These are phyloP conservation scores for Myriosclerotinia scirpicola DNA, from an alignment of 2,329 filamentous ascomycete species.

Conservation along the genomic window DNA sequence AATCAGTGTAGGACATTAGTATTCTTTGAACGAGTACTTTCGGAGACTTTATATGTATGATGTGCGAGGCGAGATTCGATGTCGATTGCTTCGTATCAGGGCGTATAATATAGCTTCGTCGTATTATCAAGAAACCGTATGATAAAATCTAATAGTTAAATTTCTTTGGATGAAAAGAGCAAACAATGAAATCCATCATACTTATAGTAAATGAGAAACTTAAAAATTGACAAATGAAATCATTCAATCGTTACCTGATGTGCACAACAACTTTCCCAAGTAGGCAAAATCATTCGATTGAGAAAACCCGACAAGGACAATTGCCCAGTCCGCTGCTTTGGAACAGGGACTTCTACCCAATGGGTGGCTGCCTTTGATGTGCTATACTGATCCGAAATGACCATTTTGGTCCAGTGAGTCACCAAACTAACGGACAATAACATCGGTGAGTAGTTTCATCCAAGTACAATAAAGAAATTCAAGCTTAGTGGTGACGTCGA, in stretches of 20 bases:
- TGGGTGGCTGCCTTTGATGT: slow-evolving; percentile 9
- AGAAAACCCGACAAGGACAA: neutral
- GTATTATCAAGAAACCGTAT: neutral
- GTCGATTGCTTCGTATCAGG: neutral
- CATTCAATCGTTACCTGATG: slow-evolving; percentile 5
- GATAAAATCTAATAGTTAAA: slow-evolving; percentile 10
- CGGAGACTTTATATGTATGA: slow-evolving; percentile 5
- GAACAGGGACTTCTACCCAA: slow-evolving; percentile 3
- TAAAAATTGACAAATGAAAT: slow-evolving; percentile 9
- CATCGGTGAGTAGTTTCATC: slow-evolving; percentile 13
- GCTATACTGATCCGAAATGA: neutral
- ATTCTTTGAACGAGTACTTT: slow-evolving; percentile 7
- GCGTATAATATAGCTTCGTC: neutral
- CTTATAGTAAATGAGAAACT: slow-evolving; percentile 9
- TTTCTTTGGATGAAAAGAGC: slow-evolving; percentile 7
- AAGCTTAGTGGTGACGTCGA: slow-evolving; percentile 12
- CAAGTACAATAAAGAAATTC: neutral
- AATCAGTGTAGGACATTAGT: slow-evolving; percentile 11
- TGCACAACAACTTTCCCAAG: neutral
- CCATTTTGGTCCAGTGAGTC: neutral
- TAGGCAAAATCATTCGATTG: slow-evolving; percentile 1
- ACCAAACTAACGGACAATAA: slow-evolving; percentile 12
- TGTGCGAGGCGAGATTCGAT: neutral
- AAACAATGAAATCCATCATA: slow-evolving; percentile 12
- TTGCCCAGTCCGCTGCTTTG: neutral